Base-by-base conservation (phyloP, 495 filamentous ascomycete species). In the Xylaria intraflava region DNA sequence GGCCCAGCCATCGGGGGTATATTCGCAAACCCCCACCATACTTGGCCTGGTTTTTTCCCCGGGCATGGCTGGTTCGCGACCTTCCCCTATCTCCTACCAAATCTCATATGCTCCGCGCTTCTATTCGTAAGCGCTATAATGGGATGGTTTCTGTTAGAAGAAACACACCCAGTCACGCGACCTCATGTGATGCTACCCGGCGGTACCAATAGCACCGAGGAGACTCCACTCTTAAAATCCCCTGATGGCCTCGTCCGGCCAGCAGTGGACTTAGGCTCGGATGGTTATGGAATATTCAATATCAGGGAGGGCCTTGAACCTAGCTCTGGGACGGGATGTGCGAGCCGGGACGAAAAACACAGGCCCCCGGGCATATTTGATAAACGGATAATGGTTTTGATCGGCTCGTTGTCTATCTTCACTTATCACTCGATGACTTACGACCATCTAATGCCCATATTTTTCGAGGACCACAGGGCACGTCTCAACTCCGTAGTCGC, bases 351-450 rank as follows among this genome's bases (percentile, higher is more conserved):
- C 16, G 68, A 65, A 38, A 64, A 66, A 56, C 62, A 31, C 63
- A 68, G 22, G 47, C 71, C 17, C 31, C 62, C 57, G 49, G 81
- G 74, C 53, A 73, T 84, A 30, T 87, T 89, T 53, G 84, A 78
- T 17, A 79, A 80, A 65, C 73, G 73, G 16, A 83, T 90, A 35
- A 72, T 82, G 55, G 83, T 86, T 73, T 76, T 92, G 5, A 78
- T 89, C 16, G 49, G 85, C 17, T 81, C 88, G 4, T 72, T 93
- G 24, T 84, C 85, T 5, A 88, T 93, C 54, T 93, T 90, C 70
- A 90, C 87, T 1, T 92, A 91, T 54, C 88, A 92, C 62, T 86
- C 82, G 33, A 93, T 93, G 88, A 88, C 86, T 12, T 93, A 86
- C 58, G 88, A 92, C 57, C 86, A 89, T 66, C 78, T 93, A 0